These are phyloP conservation scores for Danielia reshetovae DNA, from an alignment of 805 yeast species.

Conservation along the genomic window DNA sequence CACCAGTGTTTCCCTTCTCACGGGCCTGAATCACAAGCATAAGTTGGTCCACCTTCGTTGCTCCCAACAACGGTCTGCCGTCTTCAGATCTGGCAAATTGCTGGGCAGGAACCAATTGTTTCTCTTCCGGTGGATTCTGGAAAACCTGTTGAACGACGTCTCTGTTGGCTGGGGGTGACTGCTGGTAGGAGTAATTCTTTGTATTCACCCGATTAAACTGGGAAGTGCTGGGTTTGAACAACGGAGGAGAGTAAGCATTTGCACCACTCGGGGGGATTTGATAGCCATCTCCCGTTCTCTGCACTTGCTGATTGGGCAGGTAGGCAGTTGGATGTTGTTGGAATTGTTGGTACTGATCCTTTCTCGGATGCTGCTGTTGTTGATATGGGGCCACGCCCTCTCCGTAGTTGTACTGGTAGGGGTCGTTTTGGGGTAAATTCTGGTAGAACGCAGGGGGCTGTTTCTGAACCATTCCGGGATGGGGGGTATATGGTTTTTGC, in stretches of 20 bases:
- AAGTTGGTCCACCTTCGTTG: conserved; percentile 85
- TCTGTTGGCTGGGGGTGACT: neutral
- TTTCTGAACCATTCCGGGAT: conserved; percentile 3
- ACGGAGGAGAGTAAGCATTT: neutral
- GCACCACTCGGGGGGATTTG: neutral
- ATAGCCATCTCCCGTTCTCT: too few relatives aligned
- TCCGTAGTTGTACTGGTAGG: conserved; percentile 2
- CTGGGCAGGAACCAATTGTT: conserved; percentile 42
- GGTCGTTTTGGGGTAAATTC: conserved; percentile 3
- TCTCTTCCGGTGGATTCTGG: conserved; percentile 6
- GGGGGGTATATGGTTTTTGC: too few relatives aligned
- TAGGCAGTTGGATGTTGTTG: conserved; percentile 6
- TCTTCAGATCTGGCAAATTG: conserved; percentile 51
- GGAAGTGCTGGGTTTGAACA: neutral
- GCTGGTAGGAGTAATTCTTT: neutral
- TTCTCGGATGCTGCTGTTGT: conserved; percentile 1
- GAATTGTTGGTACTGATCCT: neutral
- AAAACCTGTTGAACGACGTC: neutral
- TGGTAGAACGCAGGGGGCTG: conserved; percentile 5
- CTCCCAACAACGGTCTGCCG: conserved; percentile 71
- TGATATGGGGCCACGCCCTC: conserved; percentile 6
- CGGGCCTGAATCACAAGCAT: conserved; percentile 91
- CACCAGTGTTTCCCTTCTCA: conserved; percentile 66
- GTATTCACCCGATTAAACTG: neutral
- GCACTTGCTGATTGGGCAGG: neutral